Evolutionary conservation across 1,284 basidiomycete genomes (phyloP), one percentile per base, ranked within the genome.

Genomic region (Testicularia cyperi): DNA sequence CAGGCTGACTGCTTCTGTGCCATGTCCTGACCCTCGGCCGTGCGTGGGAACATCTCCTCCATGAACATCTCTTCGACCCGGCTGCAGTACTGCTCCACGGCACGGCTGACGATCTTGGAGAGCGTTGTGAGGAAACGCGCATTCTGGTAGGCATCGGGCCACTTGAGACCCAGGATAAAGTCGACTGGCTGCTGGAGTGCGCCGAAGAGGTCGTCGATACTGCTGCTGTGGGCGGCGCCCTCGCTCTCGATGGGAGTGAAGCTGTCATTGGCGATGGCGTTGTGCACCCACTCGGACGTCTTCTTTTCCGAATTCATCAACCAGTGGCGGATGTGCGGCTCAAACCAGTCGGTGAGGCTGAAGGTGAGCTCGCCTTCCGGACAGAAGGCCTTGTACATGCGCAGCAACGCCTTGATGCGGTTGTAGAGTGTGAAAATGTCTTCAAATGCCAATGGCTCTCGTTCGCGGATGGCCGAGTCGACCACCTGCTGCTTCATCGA

Each of bases 181-280:
- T 85, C 83, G 64, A 94, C 86, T 0, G 92, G 91, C 71, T 90
- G 92, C 46, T 88, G 85, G 49, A 97, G 82, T 1, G 92, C 96
- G 47, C 90, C 91, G 70, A 97, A 96, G 1, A 99, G 81, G 78
- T 98, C 95, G 29, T 92, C 86, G 46, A 99, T 92, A 0, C 92
- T 97, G 27, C 91, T 92, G 71, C 90, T 94, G 71, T 95, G 90
- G 64, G 89, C 88, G 2, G 83, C 77, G 30, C 85, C 85, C 66
- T 91, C 88, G 38, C 53, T 62, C 20, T 70, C 71, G 39, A 73
- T 57, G 3, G 91, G 85, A 75, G 89, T 83, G 26, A 76, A 74
- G 5, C 38, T 31, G 39, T 76, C 74, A 30, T 49, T 53, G 28
- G 42, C 54, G 26, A 75, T 51, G 8, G 74, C 74, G 22, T 68